Evolutionary conservation across 1,139 yeast genomes (phyloP), one percentile per base, ranked within the genome.

Genomic region (Yamadazyma songkhlaensis): DNA sequence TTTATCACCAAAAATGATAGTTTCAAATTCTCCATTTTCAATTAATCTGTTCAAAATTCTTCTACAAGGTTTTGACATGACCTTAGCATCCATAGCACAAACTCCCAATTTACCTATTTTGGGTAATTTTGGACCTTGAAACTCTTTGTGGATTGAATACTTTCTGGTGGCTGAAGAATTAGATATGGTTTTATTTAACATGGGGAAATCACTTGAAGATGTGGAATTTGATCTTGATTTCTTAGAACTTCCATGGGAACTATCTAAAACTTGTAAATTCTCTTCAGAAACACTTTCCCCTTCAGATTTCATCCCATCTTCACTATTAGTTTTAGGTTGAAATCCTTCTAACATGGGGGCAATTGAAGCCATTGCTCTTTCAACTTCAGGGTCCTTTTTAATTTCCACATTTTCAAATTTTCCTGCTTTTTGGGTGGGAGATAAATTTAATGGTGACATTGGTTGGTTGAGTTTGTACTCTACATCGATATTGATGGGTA

Each of bases 21-120:
- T 89, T 58, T 94, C 97, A 59, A 94, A 92, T 61, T 92, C 98
- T 22, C 96, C 97, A 50, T 87, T 83, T 50, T 87, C 95, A 45
- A 90, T 86, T 53, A 94, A 67, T 36, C 96, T 70, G 59, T 87
- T 90, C 50, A 94, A 70, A 45, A 94, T 94, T 45, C 85, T 87
- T 44, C 97, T 73, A 57, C 97, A 92, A 2, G 99, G 98, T 62
- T 94, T 94, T 28, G 95, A 85, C 57, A 95, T 74, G 1, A 90
- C 98, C 60, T 94, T 94, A 39, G 92, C 83, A 60, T 94, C 98
- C 97, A 94, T 90, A 7, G 99, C 99, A 67, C 98, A 94, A 1
- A 94, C 96, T 33, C 99, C 99, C 51, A 94, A 88, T 50, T 88
- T 89, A 26, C 98, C 98, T 46, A 89, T 78, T 48, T 77, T 82